Evolutionary conservation across 352 stramenopile genomes (phyloP), one percentile per base, ranked within the genome.

Genomic region (Globisporangium heterothallicum): DNA sequence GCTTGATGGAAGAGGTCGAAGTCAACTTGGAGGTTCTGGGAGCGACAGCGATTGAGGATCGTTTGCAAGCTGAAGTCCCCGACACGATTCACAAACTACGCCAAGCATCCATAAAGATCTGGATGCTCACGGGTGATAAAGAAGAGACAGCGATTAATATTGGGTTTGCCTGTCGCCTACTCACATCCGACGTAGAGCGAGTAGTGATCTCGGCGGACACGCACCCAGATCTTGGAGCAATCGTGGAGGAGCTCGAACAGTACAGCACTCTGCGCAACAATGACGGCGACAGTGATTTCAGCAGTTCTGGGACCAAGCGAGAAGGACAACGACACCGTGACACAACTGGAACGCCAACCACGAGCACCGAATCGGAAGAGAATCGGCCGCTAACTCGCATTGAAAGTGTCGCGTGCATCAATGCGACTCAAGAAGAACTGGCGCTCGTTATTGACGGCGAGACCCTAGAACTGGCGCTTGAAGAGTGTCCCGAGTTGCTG

Each of bases 141-240:
- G 70, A 95, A 56, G 93, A 98, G 61, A 98, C 93, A 4, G 93
- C 93, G 12, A 97, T 98, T 59, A 98, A 98, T 63, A 98, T 98
- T 63, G 94, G 84, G n/a, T 97, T 96, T 64, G 86, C 89, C 6
- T 97, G 86, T 49, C 82, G 88, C 12, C 45, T 98, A 16, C 52
- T 98, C 18, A 96, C 88, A 8, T 72, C 87, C 2, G 94, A 97
- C 49, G 98, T 98, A 70, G 86, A 97, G 51, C 76, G 80, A 3
- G 58, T 94, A 16, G 73, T 94, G 12, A 89, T 96, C 42, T 86
- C 80, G 0, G 80, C 76, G 0, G 83, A 92, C 49, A 81, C 83
- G 9, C 81, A 93, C 32, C 65, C 76, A 0, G 82, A 92, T 21
- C 64, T 92, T 25, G 46, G 51, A 35, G 57, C 74, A 10, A 90